Evolutionary conservation across 768 basidiomycete species (phyloP), one percentile per base, ranked within the genome.

Genomic region (Trametes meyenii): DNA sequence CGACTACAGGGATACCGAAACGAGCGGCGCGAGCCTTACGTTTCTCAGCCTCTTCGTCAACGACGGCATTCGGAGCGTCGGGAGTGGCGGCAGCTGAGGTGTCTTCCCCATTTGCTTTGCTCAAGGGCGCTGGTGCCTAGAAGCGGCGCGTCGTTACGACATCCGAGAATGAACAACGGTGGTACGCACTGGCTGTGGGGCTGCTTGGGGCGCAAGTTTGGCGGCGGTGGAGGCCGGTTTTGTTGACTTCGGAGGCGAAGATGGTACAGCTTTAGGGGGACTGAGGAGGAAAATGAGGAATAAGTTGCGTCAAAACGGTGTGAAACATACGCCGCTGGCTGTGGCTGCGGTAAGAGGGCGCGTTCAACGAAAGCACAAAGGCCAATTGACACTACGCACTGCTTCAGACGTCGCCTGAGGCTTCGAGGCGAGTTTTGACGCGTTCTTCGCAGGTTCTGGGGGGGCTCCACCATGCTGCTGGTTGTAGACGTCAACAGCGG

Each of bases 1-100:
- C 77, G 10, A 87, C 82, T 8, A 87, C 67, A 3, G 86, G 81
- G n/a, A 87, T 84, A 35, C 86, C 86, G 65, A 90, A 90, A n/a
- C 89, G 84, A 17, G 78, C 85, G 5, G 88, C 88, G 43, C 89
- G 84, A 44, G 79, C 76, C 69, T 76, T 83, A 55, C 85, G 83
- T 66, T 79, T 86, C 64, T 82, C 85, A 11, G 78, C 72, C 54
- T 89, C 88, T 24, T 73, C 58, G 60, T 87, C 85, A 23, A 70
- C 77, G 0, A 44, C 12, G 4, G 70, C 10, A 51, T 65, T 44
- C 2, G 66, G 17, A 19, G 65, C 51, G 21, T 21, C 26, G 2
- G 57, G 50, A 5, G 42, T n/a, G 21, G 56, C 16, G 17, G 62
- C 24, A 40, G 62, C 7, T 26, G 38, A 29, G 10, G 56, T 2